Evolutionary conservation across 225 moss, liverwort and hornwort species (phyloP), one percentile per base, ranked within the genome.

Genomic region (Marchantia polymorpha): DNA sequence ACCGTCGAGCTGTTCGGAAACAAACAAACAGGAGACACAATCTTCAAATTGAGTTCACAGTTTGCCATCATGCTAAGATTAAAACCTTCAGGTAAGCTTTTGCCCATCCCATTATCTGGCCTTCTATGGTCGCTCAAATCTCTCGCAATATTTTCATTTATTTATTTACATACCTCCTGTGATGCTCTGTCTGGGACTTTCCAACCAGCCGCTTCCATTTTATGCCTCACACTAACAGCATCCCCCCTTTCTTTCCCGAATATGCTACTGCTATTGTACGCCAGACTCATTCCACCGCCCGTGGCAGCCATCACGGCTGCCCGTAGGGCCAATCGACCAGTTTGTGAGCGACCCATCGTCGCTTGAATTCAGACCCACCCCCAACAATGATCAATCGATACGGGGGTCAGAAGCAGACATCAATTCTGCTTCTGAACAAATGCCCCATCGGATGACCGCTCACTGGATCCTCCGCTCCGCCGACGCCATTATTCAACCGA

Each of bases 161-260:
- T n/a, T n/a, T n/a, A n/a, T n/a, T 7, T 11, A 31, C 77, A 65
- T 82, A 87, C 87, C 90, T 94, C 96, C 74, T 96, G 96, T 4
- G 79, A 80, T 46, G 67, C 82, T 69, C 96, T 84, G 22, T 90
- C 80, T 8, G 94, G 96, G 8, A 94, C 94, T 83, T 85, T 92
- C 92, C 92, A 96, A 74, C 89, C 91, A 1, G 85, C 71, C 9
- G 87, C 81, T 26, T 83, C 86, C 96, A 96, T 96, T 31, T 76
- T 79, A 59, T 86, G 79, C 29, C 87, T 92, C 26, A 94, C 88
- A 29, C 52, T 63, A 14, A 52, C 51, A 19, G 68, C 78, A 25
- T 68, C 75, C 31, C 73, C 76, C 49, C 82, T 27, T 61, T 89
- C 75, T 83, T 83, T 78, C 11, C 80, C 81, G 66, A 87, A 87